phyloP scores from a whole-genome alignment of 2,329 filamentous ascomycete species.

The Sporothrix dimorphospora region DNA sequence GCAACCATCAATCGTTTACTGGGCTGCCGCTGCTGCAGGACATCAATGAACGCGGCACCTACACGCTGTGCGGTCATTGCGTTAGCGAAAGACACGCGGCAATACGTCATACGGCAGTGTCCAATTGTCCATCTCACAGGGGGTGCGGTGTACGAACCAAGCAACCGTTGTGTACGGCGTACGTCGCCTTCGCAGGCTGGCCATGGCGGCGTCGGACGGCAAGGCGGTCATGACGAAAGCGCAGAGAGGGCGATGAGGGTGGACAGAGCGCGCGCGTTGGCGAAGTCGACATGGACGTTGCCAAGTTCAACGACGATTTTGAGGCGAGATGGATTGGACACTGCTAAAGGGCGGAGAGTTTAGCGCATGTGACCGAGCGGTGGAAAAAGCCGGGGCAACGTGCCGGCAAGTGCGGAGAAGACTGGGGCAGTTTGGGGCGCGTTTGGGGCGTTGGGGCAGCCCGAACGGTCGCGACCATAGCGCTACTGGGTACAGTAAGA shows the following conservation, averaged over 20 bases:
- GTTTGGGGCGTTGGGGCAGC: not conserved
- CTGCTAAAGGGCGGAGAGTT: not conserved
- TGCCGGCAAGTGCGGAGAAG: constrained; percentile 13
- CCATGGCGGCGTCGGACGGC: not conserved
- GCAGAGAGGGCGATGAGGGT: not conserved
- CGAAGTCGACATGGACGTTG: not conserved
- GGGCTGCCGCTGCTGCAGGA: not conserved
- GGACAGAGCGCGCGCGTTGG: not conserved
- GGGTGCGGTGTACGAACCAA: not conserved
- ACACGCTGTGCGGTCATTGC: not conserved
- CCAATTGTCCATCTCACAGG: too few species aligned
- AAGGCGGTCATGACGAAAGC: not conserved
- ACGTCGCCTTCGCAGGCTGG: not conserved
- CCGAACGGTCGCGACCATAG: not conserved
- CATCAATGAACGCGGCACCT: not conserved
- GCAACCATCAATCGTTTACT: not conserved
- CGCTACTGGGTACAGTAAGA: too few species aligned
- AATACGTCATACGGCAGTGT: too few species aligned
- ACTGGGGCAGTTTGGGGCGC: not conserved
- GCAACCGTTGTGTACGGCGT: constrained; percentile 21
- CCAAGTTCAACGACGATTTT: not conserved
- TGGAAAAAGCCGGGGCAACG: not conserved
- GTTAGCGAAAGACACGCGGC: not conserved
- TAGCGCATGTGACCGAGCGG: constrained; percentile 2
- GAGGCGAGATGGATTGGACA: not conserved